Conservation (phyloP, 805 yeast species). For the Candida jianshihensis region DNA sequence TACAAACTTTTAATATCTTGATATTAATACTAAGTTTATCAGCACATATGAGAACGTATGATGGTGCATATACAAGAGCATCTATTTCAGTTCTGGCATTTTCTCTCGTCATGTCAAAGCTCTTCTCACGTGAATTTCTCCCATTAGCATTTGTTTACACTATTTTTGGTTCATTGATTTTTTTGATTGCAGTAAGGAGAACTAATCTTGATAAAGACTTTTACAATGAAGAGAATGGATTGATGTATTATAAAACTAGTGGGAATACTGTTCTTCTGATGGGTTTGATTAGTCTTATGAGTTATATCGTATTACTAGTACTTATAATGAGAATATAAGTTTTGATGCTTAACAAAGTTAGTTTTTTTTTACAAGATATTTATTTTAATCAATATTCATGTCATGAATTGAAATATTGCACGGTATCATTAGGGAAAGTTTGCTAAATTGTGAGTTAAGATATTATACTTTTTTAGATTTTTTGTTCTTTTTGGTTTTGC, state of each 20-base stretch:
- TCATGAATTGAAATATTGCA: too few relatives aligned
- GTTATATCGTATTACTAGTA: conserved; percentile 46
- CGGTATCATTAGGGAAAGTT: too few relatives aligned
- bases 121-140: conserved; percentile 57
- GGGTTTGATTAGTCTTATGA: conserved; percentile 39
- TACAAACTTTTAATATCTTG: neutral
- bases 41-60: conserved; percentile 79
- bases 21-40: neutral
- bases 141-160: conserved; percentile 64
- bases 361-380: too few relatives aligned
- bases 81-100: conserved; percentile 65
- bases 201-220: conserved; percentile 27
- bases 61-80: conserved; percentile 75
- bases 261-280: conserved; percentile 55
- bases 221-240: conserved; percentile 31
- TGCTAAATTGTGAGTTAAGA: too few relatives aligned
- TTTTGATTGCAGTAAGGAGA: conserved; percentile 30
- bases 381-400: too few relatives aligned
- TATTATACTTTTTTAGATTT: too few relatives aligned
- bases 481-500: neutral
- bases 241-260: conserved; percentile 46
- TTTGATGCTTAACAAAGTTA: neutral
- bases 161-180: conserved; percentile 44
- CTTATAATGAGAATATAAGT: conserved; percentile 37
- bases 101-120: conserved; percentile 50